Percentiles rank a stretch among this genome's conserved stretches.
Conservation (phyloP, 2,329 filamentous ascomycete species). For the Aaosphaeria arxii region DNA sequence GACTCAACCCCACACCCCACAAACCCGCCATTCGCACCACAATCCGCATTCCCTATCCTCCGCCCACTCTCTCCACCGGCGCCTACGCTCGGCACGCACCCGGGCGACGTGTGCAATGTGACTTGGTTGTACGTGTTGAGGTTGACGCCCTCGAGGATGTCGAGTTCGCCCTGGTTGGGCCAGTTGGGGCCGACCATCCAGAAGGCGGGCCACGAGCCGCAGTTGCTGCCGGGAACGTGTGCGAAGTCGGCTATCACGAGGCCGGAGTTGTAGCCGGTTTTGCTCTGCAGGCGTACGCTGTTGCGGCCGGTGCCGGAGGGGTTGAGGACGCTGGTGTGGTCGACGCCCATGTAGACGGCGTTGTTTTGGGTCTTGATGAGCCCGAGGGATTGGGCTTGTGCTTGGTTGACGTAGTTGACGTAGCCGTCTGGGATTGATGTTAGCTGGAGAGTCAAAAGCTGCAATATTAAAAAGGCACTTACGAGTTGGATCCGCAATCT, state of each 20-base stretch:
- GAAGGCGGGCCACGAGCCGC: slow-evolving; percentile 40
- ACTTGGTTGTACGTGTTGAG: slow-evolving; percentile 34
- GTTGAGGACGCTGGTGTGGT: slow-evolving; percentile 24
- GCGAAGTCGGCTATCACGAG: slow-evolving; percentile 41
- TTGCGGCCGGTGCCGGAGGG: slow-evolving; percentile 33
- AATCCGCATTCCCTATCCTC: slow-evolving; percentile 28
- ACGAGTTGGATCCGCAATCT: slow-evolving; percentile 37
- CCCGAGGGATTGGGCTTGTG: slow-evolving; percentile 30
- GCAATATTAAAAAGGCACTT: slow-evolving; percentile 2
- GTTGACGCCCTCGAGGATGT: slow-evolving; percentile 38
- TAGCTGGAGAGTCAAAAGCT: neutral
- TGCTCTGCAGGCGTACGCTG: slow-evolving; percentile 36
- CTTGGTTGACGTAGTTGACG: slow-evolving; percentile 34
- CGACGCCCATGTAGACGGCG: slow-evolving; percentile 40
- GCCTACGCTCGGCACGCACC: slow-evolving; percentile 31
- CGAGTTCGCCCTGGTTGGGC: slow-evolving; percentile 38
- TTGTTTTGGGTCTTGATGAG: slow-evolving; percentile 29
- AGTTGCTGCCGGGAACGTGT: slow-evolving; percentile 36
- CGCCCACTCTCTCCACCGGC: slow-evolving; percentile 29
- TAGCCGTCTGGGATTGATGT: slow-evolving; percentile 27
- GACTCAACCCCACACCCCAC: slow-evolving; percentile 31
- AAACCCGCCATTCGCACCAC: slow-evolving; percentile 33
- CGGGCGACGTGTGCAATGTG: slow-evolving; percentile 36
- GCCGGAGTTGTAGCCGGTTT: slow-evolving; percentile 33
- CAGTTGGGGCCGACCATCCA: slow-evolving; percentile 32